A percentile compares a stretch with the other conserved stretches of the same genome.
Evolutionary conservation across 306 rosid species (phyloP).

Genomic region (Quercus glauca): DNA sequence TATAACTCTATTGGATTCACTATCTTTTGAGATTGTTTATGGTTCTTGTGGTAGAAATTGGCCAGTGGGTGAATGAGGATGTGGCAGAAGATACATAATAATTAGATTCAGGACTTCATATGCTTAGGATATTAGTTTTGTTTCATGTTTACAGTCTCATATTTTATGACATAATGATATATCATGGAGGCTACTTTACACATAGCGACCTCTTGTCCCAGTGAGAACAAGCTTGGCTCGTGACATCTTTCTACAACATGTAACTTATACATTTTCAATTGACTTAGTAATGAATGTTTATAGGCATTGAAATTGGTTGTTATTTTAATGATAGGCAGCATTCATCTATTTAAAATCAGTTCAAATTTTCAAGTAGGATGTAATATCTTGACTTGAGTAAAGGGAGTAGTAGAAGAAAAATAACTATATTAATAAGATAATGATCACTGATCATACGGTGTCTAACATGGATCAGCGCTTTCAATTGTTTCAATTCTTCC

Average conservation of each 20-base stretch:
- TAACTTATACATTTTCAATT: no score
- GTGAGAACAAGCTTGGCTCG: background rate
- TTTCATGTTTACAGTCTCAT: background rate
- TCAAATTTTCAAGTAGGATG: background rate
- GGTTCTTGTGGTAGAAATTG: background rate
- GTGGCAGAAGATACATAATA: background rate
- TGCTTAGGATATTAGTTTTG: background rate
- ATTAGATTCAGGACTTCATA: background rate
- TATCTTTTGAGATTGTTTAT: background rate
- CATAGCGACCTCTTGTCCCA: background rate
- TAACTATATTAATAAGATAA: background rate
- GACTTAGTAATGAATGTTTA: no score
- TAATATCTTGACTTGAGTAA: background rate
- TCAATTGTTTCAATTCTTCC: background rate
- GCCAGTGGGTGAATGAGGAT: background rate
- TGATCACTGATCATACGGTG: background rate
- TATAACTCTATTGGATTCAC: background rate
- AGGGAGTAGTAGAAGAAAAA: background rate
- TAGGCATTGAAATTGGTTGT: background rate
- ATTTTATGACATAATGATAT: background rate
- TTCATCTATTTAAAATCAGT: background rate
- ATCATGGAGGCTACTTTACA: background rate
- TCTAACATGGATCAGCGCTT: background rate
- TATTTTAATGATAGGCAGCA: background rate
- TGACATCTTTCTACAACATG: background rate